Percentiles rank a stretch among this genome's conserved stretches.
Conservation (phyloP, 2,329 filamentous ascomycete genomes). For the Aspergillus pseudoviridinutans region DNA sequence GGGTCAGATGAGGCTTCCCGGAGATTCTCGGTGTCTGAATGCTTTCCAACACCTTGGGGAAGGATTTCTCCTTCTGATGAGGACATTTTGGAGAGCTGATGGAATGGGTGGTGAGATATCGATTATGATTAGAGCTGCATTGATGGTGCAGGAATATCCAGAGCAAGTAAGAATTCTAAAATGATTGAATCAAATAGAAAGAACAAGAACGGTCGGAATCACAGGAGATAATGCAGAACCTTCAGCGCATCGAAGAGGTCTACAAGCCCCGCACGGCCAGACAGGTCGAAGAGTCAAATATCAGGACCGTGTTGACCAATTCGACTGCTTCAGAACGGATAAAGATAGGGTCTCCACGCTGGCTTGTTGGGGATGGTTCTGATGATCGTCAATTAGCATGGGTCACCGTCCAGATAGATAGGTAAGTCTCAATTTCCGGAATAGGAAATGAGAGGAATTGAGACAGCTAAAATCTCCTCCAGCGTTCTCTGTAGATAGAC, state of each 20-base stretch:
- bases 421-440: background rate
- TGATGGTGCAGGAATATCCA: background rate
- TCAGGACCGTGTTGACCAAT: background rate
- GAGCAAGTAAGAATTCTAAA: background rate
- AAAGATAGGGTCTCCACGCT: background rate
- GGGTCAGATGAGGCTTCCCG: constrained; percentile 5
- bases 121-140: background rate
- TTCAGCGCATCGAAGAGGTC: background rate
- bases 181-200: background rate
- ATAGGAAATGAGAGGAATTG: background rate
- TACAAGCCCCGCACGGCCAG: too few species aligned
- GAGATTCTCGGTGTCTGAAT: background rate
- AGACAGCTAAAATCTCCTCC: background rate
- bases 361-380: background rate
- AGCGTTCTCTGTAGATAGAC: background rate
- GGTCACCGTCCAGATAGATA: background rate
- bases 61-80: background rate
- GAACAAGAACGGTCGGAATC: background rate
- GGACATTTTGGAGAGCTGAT: background rate
- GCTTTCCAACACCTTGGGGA: background rate
- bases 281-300: background rate
- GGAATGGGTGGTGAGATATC: background rate
- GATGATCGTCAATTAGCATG: background rate
- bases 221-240: background rate
- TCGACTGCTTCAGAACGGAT: too few species aligned